Base-by-base conservation (phyloP, 495 filamentous ascomycete species). In the Hyaloscypha variabilis region DNA sequence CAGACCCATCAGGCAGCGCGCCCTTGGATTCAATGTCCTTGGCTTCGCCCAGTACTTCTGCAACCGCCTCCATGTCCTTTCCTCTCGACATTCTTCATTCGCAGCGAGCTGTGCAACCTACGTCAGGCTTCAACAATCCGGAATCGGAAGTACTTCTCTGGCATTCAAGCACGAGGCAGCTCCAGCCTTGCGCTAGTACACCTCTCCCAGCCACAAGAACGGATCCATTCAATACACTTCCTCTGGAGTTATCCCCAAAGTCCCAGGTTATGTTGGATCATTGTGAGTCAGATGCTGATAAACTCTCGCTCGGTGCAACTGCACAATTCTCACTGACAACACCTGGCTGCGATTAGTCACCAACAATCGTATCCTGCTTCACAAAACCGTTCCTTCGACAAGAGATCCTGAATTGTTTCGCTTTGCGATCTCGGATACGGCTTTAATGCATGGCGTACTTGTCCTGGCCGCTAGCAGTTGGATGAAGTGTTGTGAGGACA, bases 371-470 rank as follows among this genome's bases (percentile, higher is more conserved):
- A 54, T 54, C 17, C 21, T 54, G 23, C 51, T 54, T 11, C 21
- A 28, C 6, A 54, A 28, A 25, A 25, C 10, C 6, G 51, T 28
- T 5, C 0, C 13, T 8, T 25, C 21, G 25, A 54, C 6, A 24
- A 24, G 25, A 54, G 25, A 54, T 3, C 8, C 6, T 3, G 23
- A 25, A 54, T 28, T 54, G 21, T 54, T 54, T 28, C 51, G 51
- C 13, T 54, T 54, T 54, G 51, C 25, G 14, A 54, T 23, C 25
- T 54, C 51, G 26, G 51, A 54, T 54, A 5, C 51, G 11, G 59
- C 59, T 34, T 8, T 62, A 19, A 13, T 62, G 49, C 39, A 62
- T 26, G 24, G 31, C 25, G 59, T 42, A 14, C 31, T 62, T 30
- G 21, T 62, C 21, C 46, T 62, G 14, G 14, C 42, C 8, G 59